Percentiles rank a stretch among this genome's conserved stretches.
These are phyloP conservation scores for Fusarium sp. DNA, from an alignment of 2,329 filamentous ascomycete genomes.

Conservation along the genomic window DNA sequence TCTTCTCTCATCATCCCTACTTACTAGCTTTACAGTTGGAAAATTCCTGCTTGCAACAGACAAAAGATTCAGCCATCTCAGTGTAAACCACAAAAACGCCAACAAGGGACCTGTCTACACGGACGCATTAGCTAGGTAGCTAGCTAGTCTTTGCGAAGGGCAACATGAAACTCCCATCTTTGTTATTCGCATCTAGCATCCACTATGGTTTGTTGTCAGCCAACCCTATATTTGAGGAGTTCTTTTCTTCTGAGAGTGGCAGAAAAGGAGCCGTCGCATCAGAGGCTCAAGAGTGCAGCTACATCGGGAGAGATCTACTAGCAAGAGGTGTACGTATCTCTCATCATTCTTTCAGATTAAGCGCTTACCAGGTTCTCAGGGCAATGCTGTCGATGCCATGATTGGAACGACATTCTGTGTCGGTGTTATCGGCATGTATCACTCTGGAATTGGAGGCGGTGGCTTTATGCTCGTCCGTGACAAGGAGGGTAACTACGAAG, in stretches of 20 bases:
- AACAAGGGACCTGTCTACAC: not conserved
- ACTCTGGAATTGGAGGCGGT: conserved; percentile 87
- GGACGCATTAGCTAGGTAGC: not conserved
- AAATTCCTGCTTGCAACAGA: not conserved
- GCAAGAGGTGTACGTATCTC: conserved; percentile 60
- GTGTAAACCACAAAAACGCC: not conserved
- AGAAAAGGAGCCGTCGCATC: conserved; percentile 75
- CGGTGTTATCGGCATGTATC: conserved; percentile 81
- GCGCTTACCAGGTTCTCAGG: conserved; percentile 54
- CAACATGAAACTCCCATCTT: conserved; percentile 15
- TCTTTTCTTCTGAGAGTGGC: conserved; percentile 32
- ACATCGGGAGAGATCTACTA: conserved; percentile 75
- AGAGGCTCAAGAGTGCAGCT: conserved; percentile 76
- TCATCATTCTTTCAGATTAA: not conserved
- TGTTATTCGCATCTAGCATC: conserved; percentile 30
- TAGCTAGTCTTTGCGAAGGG: not conserved
- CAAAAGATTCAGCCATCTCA: not conserved
- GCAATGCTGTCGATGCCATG: conserved; percentile 82
- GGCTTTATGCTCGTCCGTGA: conserved; percentile 88
- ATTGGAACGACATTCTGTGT: conserved; percentile 82
- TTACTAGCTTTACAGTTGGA: not conserved
- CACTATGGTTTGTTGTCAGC: conserved; percentile 26
- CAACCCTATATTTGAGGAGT: conserved; percentile 26
- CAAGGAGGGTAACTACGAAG: conserved; percentile 81
- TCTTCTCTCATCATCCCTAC: not conserved